Evolutionary conservation across 164 flowering plant species (phyloP).

Genomic region (Buxus sempervirens): DNA sequence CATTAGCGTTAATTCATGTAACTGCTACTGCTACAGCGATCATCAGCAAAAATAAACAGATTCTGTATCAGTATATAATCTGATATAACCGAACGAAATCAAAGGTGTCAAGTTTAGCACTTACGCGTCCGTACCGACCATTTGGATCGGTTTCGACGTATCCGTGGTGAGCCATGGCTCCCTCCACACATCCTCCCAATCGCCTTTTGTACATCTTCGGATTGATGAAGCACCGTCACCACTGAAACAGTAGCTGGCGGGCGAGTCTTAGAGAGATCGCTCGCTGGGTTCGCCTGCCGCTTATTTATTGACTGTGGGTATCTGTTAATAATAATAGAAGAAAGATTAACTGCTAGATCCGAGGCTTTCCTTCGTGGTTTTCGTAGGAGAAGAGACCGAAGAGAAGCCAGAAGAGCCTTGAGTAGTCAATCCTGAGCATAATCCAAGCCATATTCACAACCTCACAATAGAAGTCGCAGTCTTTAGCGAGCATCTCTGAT

Average conservation of each 20-base stretch:
- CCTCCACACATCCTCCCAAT: constrained; percentile 19
- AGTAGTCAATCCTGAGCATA: constrained; percentile 71
- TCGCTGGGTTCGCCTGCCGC: too few species aligned
- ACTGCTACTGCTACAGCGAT: too few species aligned
- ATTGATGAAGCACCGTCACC: too few species aligned
- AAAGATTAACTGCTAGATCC: constrained; percentile 36
- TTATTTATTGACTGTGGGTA: too few species aligned
- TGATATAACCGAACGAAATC: too few species aligned
- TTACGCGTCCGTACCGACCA: constrained; percentile 91
- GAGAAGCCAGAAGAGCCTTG: constrained; percentile 75
- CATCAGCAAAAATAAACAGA: too few species aligned
- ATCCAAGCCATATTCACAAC: constrained; percentile 75
- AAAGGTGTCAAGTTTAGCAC: too few species aligned
- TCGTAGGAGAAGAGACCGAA: constrained; percentile 78
- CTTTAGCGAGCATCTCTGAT: constrained; percentile 38
- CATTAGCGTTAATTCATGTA: too few species aligned
- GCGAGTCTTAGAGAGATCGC: too few species aligned
- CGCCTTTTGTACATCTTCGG: constrained; percentile 10
- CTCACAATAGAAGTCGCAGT: constrained; percentile 39
- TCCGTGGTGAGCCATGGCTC: constrained; percentile 23
- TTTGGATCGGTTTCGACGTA: constrained; percentile 81
- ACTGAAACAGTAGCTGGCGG: too few species aligned
- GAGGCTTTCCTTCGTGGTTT: constrained; percentile 83
- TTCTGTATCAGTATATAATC: too few species aligned
- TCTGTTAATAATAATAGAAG: too few species aligned